These are phyloP conservation scores for Aspergillus ruber DNA, from an alignment of 2,329 filamentous ascomycete genomes.

Conservation along the genomic window DNA sequence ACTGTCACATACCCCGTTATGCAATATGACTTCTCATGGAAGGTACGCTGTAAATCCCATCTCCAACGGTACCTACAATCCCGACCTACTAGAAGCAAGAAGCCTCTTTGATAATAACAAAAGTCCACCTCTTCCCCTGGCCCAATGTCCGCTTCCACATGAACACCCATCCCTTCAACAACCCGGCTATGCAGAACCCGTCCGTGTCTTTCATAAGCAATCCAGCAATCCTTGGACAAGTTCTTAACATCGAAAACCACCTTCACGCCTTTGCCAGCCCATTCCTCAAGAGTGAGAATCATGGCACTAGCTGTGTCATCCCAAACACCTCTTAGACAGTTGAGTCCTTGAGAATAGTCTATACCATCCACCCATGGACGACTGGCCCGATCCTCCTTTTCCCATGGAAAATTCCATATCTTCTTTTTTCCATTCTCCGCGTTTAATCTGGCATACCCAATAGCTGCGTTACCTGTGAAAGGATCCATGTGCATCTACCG, in stretches of 20 bases:
- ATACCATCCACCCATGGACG: conserved; percentile 21
- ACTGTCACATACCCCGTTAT: no score
- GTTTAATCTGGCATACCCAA: conserved; percentile 34
- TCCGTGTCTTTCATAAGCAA: background rate
- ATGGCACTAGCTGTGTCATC: conserved; percentile 4
- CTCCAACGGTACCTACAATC: no score
- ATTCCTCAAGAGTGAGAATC: background rate
- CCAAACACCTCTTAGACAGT: conserved; percentile 18
- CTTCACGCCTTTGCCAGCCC: background rate
- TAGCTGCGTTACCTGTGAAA: conserved; percentile 29
- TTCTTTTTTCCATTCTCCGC: conserved; percentile 30
- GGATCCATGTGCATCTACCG: conserved; percentile 21
- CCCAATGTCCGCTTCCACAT: background rate
- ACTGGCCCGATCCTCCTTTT: conserved; percentile 30
- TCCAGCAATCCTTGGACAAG: background rate
- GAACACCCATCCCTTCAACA: background rate
- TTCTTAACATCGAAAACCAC: background rate
- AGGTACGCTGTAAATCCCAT: no score
- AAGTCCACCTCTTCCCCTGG: background rate
- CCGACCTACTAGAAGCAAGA: no score
- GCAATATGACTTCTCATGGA: no score
- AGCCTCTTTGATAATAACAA: background rate
- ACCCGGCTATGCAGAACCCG: background rate
- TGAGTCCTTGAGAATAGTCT: conserved; percentile 13
- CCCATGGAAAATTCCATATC: conserved; percentile 26